These are phyloP conservation scores for Aspergillus taichungensis DNA, from an alignment of 495 filamentous ascomycete species.

Conservation along the genomic window DNA sequence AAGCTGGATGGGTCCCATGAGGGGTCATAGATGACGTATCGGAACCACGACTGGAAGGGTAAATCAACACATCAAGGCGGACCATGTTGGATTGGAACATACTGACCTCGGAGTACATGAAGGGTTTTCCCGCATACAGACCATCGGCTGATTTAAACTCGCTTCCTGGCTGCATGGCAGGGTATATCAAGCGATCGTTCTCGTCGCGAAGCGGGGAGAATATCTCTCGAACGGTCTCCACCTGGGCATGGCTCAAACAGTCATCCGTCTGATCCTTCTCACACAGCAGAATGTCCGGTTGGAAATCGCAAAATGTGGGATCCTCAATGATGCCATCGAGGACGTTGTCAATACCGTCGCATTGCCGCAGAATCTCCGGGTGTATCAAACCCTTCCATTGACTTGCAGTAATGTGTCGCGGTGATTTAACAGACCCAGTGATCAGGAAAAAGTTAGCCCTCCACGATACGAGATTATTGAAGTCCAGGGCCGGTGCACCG, in stretches of 20 bases:
- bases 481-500: conserved; percentile 31
- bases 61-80: no score
- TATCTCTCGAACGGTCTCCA: conserved; percentile 36
- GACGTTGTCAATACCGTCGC: conserved; percentile 46
- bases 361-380: conserved; percentile 44
- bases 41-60: conserved; percentile 13
- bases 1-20: conserved; percentile 26
- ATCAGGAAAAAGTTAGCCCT: conserved; percentile 19
- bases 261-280: no score
- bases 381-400: conserved; percentile 36
- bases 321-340: conserved; percentile 47
- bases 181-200: conserved; percentile 39
- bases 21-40: conserved; percentile 36
- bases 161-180: conserved; percentile 22
- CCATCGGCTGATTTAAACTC: conserved; percentile 10
- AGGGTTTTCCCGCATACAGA: conserved; percentile 5
- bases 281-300: conserved; percentile 39
- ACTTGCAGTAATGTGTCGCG: conserved; percentile 34
- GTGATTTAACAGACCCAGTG: conserved; percentile 25
- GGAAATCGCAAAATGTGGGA: conserved; percentile 41
- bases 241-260: conserved; percentile 36
- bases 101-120: no score
- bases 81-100: no score
- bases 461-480: conserved; percentile 35
- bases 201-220: conserved; percentile 36